Percentiles rank a stretch among this genome's conserved stretches.
Conservation (phyloP, 1,139 yeast genomes). For the Saccharomyces hybrid region DNA sequence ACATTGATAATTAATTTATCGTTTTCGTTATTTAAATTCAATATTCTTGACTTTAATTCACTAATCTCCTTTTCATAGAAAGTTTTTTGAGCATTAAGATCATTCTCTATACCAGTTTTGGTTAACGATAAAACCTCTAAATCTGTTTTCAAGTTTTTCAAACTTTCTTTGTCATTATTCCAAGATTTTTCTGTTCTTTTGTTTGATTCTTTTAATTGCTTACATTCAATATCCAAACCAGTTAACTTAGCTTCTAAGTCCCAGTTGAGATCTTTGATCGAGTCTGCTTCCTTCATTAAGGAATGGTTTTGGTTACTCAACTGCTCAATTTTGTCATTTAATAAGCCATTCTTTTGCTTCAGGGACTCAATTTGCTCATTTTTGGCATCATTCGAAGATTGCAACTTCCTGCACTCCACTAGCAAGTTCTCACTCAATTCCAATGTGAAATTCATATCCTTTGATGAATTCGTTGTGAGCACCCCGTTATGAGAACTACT, state of each 20-base stretch:
- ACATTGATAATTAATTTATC: conserved; percentile 23
- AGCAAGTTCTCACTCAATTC: conserved; percentile 75
- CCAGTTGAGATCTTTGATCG: conserved; percentile 4
- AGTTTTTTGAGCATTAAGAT: conserved; percentile 34
- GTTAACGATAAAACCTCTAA: conserved; percentile 44
- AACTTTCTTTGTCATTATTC: conserved; percentile 23
- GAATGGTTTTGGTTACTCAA: background rate
- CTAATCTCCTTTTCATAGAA: conserved; percentile 38
- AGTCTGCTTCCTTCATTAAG: conserved; percentile 1
- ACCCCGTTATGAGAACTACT: conserved; percentile 22
- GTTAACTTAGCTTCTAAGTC: conserved; percentile 4
- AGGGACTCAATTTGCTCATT: conserved; percentile 39
- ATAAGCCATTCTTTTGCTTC: conserved; percentile 37
- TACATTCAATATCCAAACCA: background rate
- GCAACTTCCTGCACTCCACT: conserved; percentile 69
- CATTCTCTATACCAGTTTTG: conserved; percentile 36
- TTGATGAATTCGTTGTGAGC: conserved; percentile 2
- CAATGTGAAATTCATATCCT: conserved; percentile 70
- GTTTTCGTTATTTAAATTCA: conserved; percentile 57
- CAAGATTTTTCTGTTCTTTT: conserved; percentile 22
- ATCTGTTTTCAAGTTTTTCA: conserved; percentile 36
- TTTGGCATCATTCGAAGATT: conserved; percentile 56
- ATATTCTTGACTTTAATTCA: conserved; percentile 44
- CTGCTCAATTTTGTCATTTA: background rate
- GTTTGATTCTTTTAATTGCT: conserved; percentile 33